A percentile compares a stretch with the other conserved stretches of the same genome.
These are phyloP conservation scores for Phytophthora tubulina DNA, from an alignment of 352 stramenopile genomes.

Conservation along the genomic window DNA sequence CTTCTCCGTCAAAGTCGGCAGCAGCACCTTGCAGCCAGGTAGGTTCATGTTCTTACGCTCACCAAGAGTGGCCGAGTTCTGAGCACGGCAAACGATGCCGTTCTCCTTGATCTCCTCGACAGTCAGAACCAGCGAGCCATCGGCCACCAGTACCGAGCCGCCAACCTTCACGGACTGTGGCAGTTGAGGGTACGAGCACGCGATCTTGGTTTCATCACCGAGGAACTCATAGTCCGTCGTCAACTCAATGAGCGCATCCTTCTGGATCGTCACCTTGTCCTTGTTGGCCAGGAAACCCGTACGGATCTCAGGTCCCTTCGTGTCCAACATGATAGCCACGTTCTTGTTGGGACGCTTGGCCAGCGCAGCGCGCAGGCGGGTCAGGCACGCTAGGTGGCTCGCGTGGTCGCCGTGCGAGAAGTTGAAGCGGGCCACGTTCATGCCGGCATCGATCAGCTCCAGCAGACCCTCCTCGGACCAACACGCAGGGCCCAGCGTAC, in stretches of 20 bases:
- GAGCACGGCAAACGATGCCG: constrained; percentile 71
- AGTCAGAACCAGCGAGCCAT: constrained; percentile 95
- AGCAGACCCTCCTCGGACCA: constrained; percentile 95
- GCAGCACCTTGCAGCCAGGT: constrained; percentile 90
- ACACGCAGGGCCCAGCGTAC: constrained; percentile 90
- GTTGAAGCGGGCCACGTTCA: constrained; percentile 98
- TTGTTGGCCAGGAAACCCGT: constrained; percentile 90
- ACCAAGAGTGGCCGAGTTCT: constrained; percentile 89
- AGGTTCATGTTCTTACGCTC: constrained; percentile 98
- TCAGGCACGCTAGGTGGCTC: constrained; percentile 71
- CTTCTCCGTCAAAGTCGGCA: constrained; percentile 94
- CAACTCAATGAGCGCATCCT: constrained; percentile 65
- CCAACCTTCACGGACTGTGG: constrained; percentile 91
- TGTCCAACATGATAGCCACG: constrained; percentile 95
- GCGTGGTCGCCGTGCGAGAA: constrained; percentile 98
- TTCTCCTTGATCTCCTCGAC: constrained; percentile 84
- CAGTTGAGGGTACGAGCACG: constrained; percentile 94
- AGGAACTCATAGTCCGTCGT: constrained; percentile 74
- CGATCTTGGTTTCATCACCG: constrained; percentile 86
- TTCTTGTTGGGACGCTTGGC: constrained; percentile 74
- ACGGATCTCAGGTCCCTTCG: constrained; percentile 96
- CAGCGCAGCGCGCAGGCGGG: constrained; percentile 64
- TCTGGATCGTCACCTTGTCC: constrained; percentile 70
- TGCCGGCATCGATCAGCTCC: constrained; percentile 90
- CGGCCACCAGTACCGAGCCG: constrained; percentile 93